Base-by-base conservation (phyloP, 805 yeast species). In the Hanseniaspora hatyaiensis region DNA sequence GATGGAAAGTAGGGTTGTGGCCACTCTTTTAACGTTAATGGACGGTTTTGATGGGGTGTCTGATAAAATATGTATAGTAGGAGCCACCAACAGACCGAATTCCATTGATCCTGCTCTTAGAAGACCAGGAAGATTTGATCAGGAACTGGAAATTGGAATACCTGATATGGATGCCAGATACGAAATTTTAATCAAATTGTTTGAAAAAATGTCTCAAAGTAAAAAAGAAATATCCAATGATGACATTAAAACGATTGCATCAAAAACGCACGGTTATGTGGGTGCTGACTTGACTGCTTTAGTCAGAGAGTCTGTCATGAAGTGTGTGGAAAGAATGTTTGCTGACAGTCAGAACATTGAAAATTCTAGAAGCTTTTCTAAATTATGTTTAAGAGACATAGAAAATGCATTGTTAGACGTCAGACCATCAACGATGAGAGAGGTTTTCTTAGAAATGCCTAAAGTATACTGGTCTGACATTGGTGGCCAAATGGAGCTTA, bases 391-490 rank as follows among this genome's bases (percentile, higher is more conserved):
- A 9, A 61, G 59, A 0, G 95, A 89, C 57, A 69, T 89, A n/a
- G 78, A 78, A 41, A 63, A 62, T 19, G 88, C 96, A 0, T 63
- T 87, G 60, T 64, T 77, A 1, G 88, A 83, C n/a, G 77, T 92
- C 2, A 71, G 94, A 43, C 97, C 98, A 2, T 82, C 95, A 51
- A 97, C 97, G 2, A 92, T 92, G 98, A 74, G 95, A 50, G 98
- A 92, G 61, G 84, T 89, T 45, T 80, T 87, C 49, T 67, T 92
- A 43, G 99, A 92, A 57, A 84, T 88, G 75, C 97, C 98, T 8
- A 84, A 85, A 57, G 94, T 88, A 0, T 72, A 75, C 52, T 92
- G 98, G 97, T 66, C 74, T 16, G 98, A 92, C 65, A 88, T 92
- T 57, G 97, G 97, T 12, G 99, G 99, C 2, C 97, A 92, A 62